Base-by-base conservation (phyloP, 2,329 filamentous ascomycete species). In the Colletotrichum musicola region DNA sequence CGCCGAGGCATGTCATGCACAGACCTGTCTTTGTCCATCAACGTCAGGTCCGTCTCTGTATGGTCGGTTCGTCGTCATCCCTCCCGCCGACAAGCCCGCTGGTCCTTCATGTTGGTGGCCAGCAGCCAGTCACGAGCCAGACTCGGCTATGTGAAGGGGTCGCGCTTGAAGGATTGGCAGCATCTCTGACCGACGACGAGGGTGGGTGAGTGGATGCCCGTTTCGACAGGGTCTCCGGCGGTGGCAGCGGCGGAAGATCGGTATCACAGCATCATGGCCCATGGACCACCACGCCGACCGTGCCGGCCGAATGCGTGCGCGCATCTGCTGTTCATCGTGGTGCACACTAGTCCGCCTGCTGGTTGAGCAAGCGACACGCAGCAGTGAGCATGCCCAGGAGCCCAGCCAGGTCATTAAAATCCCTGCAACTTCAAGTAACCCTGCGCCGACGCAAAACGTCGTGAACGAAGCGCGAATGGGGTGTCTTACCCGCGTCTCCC, bases 401-500 rank as follows among this genome's bases (percentile, higher is more conserved):
- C 18, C 54, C 27, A 50, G 61, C 65, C 49, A 64, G 55, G 62
- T 65, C 65, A 68, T 68, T 68, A 68, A 68, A 55, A 68, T 65
- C 65, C 65, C 62, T 68, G 65, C 62, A 60, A 55, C 27, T 14
- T 4, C 30, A 9, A 46, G 27, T 18, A 57, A 60, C 54, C 65
- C 62, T 65, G 61, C 49, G n/a, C 44, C 22, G 62, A 49, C 47
- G 46, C 60, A 47, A 51, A 42, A 58, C 54, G 18, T 40, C 55
- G 30, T 42, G 42, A 60, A 50, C 35, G 35, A 50, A 62, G 55
- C 65, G 65, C 65, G 54, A 65, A 59, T 51, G 55, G 35, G 50
- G 7, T 68, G 62, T 68, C 61, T 65, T 65, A 50, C 49, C 65
- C 50, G 62, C 65, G 62, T 65, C 55, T 65, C 42, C 65, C 65